Evolutionary conservation across 2,329 filamentous ascomycete genomes (phyloP), one percentile per base, ranked within the genome.

Genomic region (Gyromitra esculenta): DNA sequence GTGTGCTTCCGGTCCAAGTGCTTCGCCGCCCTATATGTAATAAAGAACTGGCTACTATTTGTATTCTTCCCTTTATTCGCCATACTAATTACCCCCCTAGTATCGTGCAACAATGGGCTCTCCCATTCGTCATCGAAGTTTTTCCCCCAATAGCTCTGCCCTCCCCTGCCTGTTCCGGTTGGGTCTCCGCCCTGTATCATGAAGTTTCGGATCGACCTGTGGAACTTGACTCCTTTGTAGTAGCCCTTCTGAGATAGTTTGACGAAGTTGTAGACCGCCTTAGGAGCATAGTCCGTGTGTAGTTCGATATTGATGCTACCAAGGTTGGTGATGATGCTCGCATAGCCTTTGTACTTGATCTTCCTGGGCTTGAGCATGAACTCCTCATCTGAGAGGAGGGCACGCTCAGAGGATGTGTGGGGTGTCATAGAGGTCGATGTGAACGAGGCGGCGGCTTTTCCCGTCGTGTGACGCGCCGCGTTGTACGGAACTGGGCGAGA

Each of bases 101-200:
- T 85, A 81, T 93, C 91, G 81, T 99, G 96, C n/a, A 91, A 91
- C 52, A 94, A 84, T 0, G 95, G 93, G 0, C 94, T 94, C 15
- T 97, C 94, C 78, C 98, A 91, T 82, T 99, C 96, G 83, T 99
- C 96, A 68, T 91, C 87, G 81, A 99, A 99, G 77, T 94, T 92
- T 84, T 96, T 97, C 75, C 92, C 92, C 96, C 96, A 99, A 76
- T 97, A 90, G 81, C 92, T 96, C 63, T 90, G 86, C 0, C 96
- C 96, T n/a, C 96, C 96, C 77, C 93, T 89, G 0, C 96, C 96
- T 0, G 94, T 97, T 0, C 95, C 95, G 0, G 93, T 93, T 0
- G 96, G 96, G 82, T 99, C 96, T 48, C 96, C 96, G 56, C 95
- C 95, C 83, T 99, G 96, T 50, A 99, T 92, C 96, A 99, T 99